Base-by-base conservation (phyloP, 768 basidiomycete genomes). In the Epithele typhae region DNA sequence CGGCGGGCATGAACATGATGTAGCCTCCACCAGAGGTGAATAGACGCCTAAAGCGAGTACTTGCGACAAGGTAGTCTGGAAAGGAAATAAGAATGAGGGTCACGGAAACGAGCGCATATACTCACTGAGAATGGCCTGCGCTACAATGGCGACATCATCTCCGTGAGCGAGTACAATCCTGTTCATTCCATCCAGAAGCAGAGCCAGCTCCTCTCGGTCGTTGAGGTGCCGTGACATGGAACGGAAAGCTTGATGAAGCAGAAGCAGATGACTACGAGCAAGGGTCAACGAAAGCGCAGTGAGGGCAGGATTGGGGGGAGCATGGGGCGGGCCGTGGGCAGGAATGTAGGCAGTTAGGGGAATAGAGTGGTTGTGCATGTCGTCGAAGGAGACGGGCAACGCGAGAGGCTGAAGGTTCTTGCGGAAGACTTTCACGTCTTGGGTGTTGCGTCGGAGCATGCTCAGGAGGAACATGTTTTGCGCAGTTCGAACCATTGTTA, bases 141-240 rank as follows among this genome's bases (percentile, higher is more conserved):
- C 73, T n/a, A 91, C 79, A 43, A 89, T 79, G n/a, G 81, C 83
- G 37, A 84, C 76, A 55, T 89, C 87, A 55, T 81, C 74, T 3
- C 84, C 82, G 63, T 89, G 86, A 2, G 65, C 66, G 24, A 87
- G 65, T 15, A 91, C 65, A 35, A 85, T 81, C 5, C 77, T 75
- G 61, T 87, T 89, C 17, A 89, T 57, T 3, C 85, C 84, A 59
- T 89, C 85, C 17, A 87, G 64, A 10, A 86, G 70, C 19, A 80
- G 56, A 0, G 77, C 77, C 14, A 91, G 68, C 55, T 91, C 87
- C 38, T 73, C 73, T 11, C 82, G 72, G 51, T 87, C 84, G 53
- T 75, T 86, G 44, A 84, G 67, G 64, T 86, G 83, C 12, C 85
- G 67, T 2, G 83, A 79, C 73, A 89, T 78, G 1, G 78, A 81